phyloP scores from a whole-genome alignment of 2,329 filamentous ascomycete species.

The Sphaceloma murrayae region DNA sequence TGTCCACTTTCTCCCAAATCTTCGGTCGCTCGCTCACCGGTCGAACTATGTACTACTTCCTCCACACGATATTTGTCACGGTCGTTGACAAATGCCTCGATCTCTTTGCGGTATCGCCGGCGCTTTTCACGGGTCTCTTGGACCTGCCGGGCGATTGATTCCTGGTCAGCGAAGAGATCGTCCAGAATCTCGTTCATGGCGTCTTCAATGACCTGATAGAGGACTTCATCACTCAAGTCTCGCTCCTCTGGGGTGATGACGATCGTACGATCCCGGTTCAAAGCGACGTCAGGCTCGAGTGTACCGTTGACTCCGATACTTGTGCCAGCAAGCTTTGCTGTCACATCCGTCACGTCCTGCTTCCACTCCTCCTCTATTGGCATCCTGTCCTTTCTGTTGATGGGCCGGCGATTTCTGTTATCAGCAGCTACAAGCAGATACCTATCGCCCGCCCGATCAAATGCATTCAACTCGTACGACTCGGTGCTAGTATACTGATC shows the following conservation, averaged over 20 bases:
- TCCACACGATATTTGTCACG: conserved; percentile 16
- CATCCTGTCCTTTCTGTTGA: neutral
- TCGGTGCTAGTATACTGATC: conserved; percentile 7
- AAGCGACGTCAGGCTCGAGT: neutral
- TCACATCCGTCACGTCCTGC: conserved; percentile 7
- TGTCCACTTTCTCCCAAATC: no score
- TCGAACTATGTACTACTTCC: neutral
- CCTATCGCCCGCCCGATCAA: neutral
- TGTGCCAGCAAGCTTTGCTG: conserved; percentile 1
- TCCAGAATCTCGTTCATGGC: conserved; percentile 90
- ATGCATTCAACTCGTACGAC: neutral
- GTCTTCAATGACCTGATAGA: conserved; percentile 87
- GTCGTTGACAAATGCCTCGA: conserved; percentile 27
- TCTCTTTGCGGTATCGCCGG: conserved; percentile 42
- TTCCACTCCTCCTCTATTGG: conserved; percentile 4
- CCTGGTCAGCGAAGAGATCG: conserved; percentile 69
- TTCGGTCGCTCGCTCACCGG: no score
- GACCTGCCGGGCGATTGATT: conserved; percentile 63
- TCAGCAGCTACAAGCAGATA: conserved; percentile 11
- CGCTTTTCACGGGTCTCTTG: conserved; percentile 54
- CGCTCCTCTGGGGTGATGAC: conserved; percentile 55
- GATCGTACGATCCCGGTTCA: neutral
- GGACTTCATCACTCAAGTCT: conserved; percentile 76
- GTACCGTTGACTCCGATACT: neutral
- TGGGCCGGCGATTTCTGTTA: conserved; percentile 5